These are phyloP conservation scores for Zygoascus ofunaensis DNA, from an alignment of 805 yeast species.

Conservation along the genomic window DNA sequence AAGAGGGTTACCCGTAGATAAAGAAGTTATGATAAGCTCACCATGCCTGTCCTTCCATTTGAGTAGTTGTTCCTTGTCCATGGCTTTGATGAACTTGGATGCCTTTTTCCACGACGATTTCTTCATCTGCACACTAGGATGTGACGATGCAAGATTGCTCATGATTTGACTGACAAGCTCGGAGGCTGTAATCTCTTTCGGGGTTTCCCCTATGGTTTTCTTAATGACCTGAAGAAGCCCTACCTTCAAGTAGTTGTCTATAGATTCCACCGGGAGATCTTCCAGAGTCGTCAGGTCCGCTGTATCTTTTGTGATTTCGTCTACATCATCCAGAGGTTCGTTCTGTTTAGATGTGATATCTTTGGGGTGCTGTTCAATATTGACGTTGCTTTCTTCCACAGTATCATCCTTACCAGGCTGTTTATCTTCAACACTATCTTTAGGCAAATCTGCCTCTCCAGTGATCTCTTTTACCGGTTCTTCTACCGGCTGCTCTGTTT, in stretches of 20 bases:
- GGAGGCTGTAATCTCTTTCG: constrained; percentile 48
- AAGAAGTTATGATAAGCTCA: constrained; percentile 50
- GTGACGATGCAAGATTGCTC: constrained; percentile 53
- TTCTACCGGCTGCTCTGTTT: constrained; percentile 19
- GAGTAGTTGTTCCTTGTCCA: constrained; percentile 67
- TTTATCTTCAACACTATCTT: constrained; percentile 8
- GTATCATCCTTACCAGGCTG: not conserved
- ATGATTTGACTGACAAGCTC: constrained; percentile 65
- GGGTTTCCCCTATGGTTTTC: constrained; percentile 22
- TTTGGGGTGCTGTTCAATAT: not conserved
- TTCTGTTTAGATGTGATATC: not conserved
- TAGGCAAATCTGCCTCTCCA: constrained; percentile 7
- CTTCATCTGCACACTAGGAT: constrained; percentile 41
- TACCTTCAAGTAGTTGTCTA: constrained; percentile 65
- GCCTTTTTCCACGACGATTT: constrained; percentile 86
- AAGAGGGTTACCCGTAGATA: constrained; percentile 40
- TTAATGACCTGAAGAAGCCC: constrained; percentile 65
- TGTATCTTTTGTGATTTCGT: not conserved
- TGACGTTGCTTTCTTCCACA: not conserved
- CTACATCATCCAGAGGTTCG: not conserved
- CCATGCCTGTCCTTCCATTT: constrained; percentile 80
- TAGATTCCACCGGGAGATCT: constrained; percentile 25
- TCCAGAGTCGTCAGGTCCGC: constrained; percentile 5
- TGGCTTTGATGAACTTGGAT: constrained; percentile 72
- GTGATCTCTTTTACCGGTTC: constrained; percentile 10